Conservation (phyloP, 2,329 filamentous ascomycete species). For the Nannizzia gypsea region DNA sequence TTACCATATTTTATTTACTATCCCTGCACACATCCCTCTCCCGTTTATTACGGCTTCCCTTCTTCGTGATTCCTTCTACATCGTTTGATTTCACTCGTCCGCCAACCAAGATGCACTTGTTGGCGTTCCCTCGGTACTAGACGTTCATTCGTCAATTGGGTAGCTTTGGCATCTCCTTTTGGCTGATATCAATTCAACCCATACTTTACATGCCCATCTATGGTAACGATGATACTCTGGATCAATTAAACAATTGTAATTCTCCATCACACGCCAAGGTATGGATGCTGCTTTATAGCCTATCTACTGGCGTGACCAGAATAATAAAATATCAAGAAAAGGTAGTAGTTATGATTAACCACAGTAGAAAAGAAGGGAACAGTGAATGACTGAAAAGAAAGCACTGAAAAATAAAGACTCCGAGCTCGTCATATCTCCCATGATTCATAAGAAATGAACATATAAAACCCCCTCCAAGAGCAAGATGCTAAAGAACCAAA, state of each 20-base stretch:
- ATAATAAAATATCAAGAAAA: neutral
- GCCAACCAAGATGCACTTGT: neutral
- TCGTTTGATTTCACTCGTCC: neutral
- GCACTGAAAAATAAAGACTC: neutral
- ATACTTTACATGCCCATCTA: neutral
- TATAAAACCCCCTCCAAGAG: neutral
- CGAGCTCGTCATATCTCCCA: neutral
- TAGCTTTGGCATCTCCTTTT: neutral
- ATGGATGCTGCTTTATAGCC: no score
- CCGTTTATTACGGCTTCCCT: neutral
- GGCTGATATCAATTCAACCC: neutral
- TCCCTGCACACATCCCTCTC: neutral
- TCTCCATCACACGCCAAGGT: no score
- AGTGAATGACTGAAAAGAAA: neutral
- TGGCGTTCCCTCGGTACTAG: neutral
- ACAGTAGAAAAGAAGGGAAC: neutral
- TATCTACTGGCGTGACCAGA: no score
- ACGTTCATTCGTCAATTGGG: neutral
- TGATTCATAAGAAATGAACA: neutral
- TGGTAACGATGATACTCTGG: neutral
- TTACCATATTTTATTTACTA: neutral
- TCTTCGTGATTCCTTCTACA: neutral
- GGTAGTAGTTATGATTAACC: neutral
- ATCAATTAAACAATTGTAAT: neutral
- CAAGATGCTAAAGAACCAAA: neutral